These are phyloP conservation scores for Euphorbia tirucalli DNA, from an alignment of 345 rosid genomes.

Conservation along the genomic window DNA sequence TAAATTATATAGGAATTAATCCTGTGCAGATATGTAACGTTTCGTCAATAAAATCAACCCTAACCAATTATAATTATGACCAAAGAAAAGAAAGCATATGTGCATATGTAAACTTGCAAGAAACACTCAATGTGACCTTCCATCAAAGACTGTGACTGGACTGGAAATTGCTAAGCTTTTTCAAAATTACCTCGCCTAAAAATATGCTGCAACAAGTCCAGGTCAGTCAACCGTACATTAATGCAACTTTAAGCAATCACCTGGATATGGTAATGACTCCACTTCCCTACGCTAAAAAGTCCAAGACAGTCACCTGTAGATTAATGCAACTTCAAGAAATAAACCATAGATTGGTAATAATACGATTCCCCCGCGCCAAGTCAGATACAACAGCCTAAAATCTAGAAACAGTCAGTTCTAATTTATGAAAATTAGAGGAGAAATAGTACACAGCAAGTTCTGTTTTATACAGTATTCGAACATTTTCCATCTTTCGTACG, in stretches of 20 bases:
- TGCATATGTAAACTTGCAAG: background rate
- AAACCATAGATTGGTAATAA: background rate
- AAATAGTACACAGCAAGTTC: background rate
- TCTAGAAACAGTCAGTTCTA: background rate
- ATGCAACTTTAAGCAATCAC: background rate
- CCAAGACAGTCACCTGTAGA: background rate
- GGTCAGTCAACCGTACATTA: background rate
- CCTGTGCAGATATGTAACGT: background rate
- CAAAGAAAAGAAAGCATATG: background rate
- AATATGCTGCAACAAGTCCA: background rate
- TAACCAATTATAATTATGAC: background rate
- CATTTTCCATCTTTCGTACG: background rate
- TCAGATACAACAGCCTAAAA: background rate
- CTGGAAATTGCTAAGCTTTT: background rate
- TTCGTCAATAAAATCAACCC: background rate
- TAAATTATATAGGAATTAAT: background rate
- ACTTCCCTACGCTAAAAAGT: background rate
- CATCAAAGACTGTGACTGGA: constrained; percentile 9
- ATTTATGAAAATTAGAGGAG: background rate
- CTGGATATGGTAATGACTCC: background rate
- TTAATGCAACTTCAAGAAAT: background rate
- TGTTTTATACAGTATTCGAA: background rate
- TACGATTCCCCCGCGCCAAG: background rate
- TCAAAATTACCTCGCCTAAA: background rate
- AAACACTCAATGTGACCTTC: constrained; percentile 14